These are phyloP conservation scores for Colletotrichum aenigma DNA, from an alignment of 2,329 filamentous ascomycete species.

Conservation along the genomic window DNA sequence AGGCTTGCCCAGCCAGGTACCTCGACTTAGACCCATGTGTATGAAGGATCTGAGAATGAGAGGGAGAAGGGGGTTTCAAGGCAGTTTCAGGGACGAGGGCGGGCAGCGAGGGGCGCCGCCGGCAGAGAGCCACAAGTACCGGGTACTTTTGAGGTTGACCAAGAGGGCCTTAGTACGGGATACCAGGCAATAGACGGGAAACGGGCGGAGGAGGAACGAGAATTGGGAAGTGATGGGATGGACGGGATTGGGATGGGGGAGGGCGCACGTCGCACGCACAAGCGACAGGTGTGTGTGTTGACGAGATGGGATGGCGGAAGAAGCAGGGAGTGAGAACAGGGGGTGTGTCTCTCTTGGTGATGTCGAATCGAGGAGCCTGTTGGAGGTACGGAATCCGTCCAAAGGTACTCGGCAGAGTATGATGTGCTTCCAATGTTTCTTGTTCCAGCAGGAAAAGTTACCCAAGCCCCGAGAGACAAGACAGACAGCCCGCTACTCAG, in stretches of 20 bases:
- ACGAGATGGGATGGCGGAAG: slow-evolving; percentile 14
- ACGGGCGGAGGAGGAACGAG: slow-evolving; percentile 14
- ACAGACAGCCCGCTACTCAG: not conserved
- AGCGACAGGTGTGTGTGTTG: not conserved
- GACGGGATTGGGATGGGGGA: not conserved
- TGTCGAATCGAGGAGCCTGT: not conserved
- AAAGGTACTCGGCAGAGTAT: not conserved
- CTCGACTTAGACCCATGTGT: slow-evolving; percentile 17
- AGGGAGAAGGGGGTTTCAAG: slow-evolving; percentile 20
- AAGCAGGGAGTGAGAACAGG: not conserved
- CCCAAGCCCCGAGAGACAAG: not conserved
- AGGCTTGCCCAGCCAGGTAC: slow-evolving; percentile 16
- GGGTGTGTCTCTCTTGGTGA: not conserved
- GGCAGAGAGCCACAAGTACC: slow-evolving; percentile 2
- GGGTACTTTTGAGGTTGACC: slow-evolving; percentile 6
- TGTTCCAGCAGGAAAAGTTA: not conserved
- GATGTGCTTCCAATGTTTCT: slow-evolving; percentile 4
- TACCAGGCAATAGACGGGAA: not conserved
- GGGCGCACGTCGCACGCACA: not conserved
- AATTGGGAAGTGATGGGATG: slow-evolving; percentile 1
- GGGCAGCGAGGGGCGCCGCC: not conserved
- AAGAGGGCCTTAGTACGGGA: not conserved
- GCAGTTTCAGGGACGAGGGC: slow-evolving; percentile 17
- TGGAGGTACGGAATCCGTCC: not conserved
- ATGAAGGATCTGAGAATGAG: slow-evolving; percentile 14